phyloP scores from a whole-genome alignment of 2,329 filamentous ascomycete genomes.

The Exophiala dermatitidis region DNA sequence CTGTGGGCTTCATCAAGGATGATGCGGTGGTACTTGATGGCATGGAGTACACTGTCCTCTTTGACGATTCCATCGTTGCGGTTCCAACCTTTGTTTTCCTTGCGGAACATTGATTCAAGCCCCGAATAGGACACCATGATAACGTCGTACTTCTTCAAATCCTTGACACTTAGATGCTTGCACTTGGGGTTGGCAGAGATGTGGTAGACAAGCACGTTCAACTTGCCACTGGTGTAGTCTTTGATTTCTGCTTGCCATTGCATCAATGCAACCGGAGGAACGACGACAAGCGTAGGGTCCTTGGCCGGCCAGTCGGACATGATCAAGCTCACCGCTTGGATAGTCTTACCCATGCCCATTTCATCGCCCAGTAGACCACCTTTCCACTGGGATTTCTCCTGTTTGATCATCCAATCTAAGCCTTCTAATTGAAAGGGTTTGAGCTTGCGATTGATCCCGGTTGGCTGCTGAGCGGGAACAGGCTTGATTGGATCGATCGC shows the following conservation, averaged over 20 bases:
- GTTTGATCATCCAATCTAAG: slow-evolving; percentile 85
- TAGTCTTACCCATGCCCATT: slow-evolving; percentile 98
- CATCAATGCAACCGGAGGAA: slow-evolving; percentile 89
- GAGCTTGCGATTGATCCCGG: slow-evolving; percentile 69
- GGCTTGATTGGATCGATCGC: slow-evolving; percentile 60
- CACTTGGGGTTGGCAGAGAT: slow-evolving; percentile 69
- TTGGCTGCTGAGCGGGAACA: slow-evolving; percentile 62
- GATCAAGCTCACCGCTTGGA: slow-evolving; percentile 92
- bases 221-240: slow-evolving; percentile 72
- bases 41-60: slow-evolving; percentile 70
- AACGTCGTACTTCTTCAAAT: slow-evolving; percentile 77
- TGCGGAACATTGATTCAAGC: slow-evolving; percentile 84
- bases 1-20: slow-evolving; percentile 94
- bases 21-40: slow-evolving; percentile 78
- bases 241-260: slow-evolving; percentile 84
- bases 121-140: slow-evolving; percentile 87
- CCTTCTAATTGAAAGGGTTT: slow-evolving; percentile 94
- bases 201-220: slow-evolving; percentile 88
- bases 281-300: slow-evolving; percentile 75
- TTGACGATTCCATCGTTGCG: slow-evolving; percentile 74
- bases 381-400: slow-evolving; percentile 78
- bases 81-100: slow-evolving; percentile 83
- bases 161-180: slow-evolving; percentile 66
- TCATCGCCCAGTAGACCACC: slow-evolving; percentile 92
- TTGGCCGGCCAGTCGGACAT: slow-evolving; percentile 93